phyloP scores from a whole-genome alignment of 1,139 yeast species.

The Geotrichum candidum region DNA sequence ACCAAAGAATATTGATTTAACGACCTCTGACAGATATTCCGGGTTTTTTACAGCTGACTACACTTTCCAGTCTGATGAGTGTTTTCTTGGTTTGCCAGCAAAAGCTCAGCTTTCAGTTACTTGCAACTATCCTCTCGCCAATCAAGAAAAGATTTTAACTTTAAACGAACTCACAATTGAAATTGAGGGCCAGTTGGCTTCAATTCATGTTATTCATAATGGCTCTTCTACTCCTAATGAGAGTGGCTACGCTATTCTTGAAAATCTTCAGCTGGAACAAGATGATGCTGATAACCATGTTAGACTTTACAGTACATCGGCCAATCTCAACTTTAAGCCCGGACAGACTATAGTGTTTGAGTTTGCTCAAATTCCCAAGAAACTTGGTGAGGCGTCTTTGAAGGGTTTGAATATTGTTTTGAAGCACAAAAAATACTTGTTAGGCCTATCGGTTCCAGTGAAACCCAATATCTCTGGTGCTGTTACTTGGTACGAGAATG shows the following conservation, averaged over 20 bases:
- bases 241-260: background rate
- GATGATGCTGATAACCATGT: constrained; percentile 4
- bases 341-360: constrained; percentile 26
- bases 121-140: constrained; percentile 15
- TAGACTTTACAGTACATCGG: constrained; percentile 13
- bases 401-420: background rate
- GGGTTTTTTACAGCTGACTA: constrained; percentile 20
- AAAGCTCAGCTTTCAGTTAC: constrained; percentile 23
- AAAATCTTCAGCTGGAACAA: constrained; percentile 1
- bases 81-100: constrained; percentile 25
- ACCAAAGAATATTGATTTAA: background rate
- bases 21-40: background rate
- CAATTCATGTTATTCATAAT: constrained; percentile 22
- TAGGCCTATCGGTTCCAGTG: constrained; percentile 4
- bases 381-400: constrained; percentile 23
- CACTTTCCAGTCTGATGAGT: constrained; percentile 23
- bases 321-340: constrained; percentile 26
- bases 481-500: constrained; percentile 13
- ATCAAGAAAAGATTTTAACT: background rate
- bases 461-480: constrained; percentile 11
- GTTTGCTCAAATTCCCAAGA: constrained; percentile 24
- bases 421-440: constrained; percentile 2
- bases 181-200: constrained; percentile 20
- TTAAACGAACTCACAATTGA: constrained; percentile 17
- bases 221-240: constrained; percentile 4